Conservation (phyloP, 139 green algal genomes). For the Diplosphaera chodatii region DNA sequence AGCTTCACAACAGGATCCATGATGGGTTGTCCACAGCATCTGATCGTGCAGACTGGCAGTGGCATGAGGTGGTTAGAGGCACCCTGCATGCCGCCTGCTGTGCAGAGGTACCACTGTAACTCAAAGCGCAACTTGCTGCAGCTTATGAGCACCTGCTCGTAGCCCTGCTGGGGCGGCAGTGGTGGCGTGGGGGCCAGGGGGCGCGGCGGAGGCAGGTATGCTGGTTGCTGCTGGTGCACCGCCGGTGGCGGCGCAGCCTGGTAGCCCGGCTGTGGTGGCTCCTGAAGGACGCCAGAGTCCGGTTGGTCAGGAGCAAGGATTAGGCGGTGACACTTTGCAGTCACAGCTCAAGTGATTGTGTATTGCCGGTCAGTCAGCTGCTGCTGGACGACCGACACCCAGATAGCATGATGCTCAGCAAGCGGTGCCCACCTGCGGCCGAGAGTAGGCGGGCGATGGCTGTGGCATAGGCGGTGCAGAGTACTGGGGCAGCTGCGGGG, state of each 20-base stretch:
- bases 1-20: too few species aligned
- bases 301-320: background rate
- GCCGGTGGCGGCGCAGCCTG: background rate
- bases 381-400: too few species aligned
- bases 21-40: too few species aligned
- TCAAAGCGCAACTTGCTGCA: too few species aligned
- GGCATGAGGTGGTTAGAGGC: too few species aligned
- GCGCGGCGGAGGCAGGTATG: too few species aligned
- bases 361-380: too few species aligned
- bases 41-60: background rate
- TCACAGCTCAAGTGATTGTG: too few species aligned
- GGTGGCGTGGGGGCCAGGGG: background rate
- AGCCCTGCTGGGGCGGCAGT: background rate
- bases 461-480: background rate
- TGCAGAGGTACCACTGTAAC: too few species aligned
- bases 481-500: background rate
- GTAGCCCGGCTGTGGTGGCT: background rate
- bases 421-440: background rate
- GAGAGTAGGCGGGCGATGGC: background rate
- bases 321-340: too few species aligned
- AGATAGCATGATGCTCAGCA: too few species aligned
- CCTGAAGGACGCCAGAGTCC: background rate
- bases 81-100: too few species aligned
- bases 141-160: background rate
- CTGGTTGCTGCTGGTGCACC: background rate